Conservation (phyloP, 805 yeast genomes). For the Candida sonorensis region DNA sequence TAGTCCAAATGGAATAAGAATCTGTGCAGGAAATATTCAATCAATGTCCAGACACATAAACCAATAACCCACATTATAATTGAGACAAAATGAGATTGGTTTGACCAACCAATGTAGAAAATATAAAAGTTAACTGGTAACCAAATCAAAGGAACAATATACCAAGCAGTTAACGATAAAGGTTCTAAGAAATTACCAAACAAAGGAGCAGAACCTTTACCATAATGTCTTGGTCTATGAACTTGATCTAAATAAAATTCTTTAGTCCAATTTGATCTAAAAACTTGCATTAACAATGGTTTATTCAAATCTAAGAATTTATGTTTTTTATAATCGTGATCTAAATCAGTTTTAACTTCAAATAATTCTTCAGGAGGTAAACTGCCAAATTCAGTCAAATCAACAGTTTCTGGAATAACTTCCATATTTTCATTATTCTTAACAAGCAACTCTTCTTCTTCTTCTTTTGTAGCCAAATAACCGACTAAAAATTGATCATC, state of each 20-base stretch:
- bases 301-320: conserved; percentile 78
- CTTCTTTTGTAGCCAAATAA: conserved; percentile 73
- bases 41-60: conserved; percentile 85
- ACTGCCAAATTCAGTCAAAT: conserved; percentile 51
- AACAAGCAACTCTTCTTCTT: conserved; percentile 58
- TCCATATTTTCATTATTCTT: conserved; percentile 54
- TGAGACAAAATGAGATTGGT: conserved; percentile 40
- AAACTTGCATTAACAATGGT: conserved; percentile 77
- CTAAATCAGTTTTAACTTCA: conserved; percentile 71
- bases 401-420: conserved; percentile 30
- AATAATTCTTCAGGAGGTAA: conserved; percentile 70
- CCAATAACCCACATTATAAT: conserved; percentile 69
- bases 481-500: conserved; percentile 83
- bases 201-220: conserved; percentile 91
- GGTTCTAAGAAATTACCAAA: conserved; percentile 96
- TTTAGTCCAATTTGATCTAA: conserved; percentile 68
- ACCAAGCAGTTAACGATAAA: conserved; percentile 88
- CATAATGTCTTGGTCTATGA: conserved; percentile 97
- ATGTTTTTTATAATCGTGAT: conserved; percentile 65
- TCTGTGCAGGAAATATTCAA: conserved; percentile 85
- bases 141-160: conserved; percentile 84
- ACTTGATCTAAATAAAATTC: conserved; percentile 93
- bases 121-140: conserved; percentile 68
- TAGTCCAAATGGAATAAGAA: conserved; percentile 89
- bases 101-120: conserved; percentile 49